Base-by-base conservation (phyloP, 2,329 filamentous ascomycete genomes). In the Talaromyces sp. region DNA sequence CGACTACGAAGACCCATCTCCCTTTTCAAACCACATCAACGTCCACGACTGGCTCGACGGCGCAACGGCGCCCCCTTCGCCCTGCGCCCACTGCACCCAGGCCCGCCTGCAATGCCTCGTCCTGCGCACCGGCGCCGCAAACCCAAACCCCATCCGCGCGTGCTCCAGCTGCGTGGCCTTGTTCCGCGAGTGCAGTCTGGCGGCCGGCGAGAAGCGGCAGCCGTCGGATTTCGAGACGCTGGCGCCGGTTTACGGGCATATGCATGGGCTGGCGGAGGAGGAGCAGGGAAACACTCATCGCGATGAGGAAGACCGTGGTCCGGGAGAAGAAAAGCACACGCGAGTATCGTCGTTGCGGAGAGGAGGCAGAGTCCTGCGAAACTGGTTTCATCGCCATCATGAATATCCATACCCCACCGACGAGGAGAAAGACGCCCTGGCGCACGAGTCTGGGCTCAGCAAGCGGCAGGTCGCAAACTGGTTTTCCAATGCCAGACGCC, bases 131-230 rank as follows among this genome's bases (percentile, higher is more conserved):
- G 77, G 77, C 0, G 46, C 71, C 0, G 79, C 73, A 26, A 82
- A 82, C 59, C 81, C 80, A 0, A 82, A 82, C 58, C 80, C 80
- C 1, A 70, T 78, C 55, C 71, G 70, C 6, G 75, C 80, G 0
- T 82, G 81, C 64, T 81, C 80, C 3, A 82, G 78, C 62, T 82
- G 81, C 59, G 81, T 80, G 4, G 80, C 80, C 0, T 69, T 82
- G 1, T 82, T 80, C 59, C 72, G 80, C 1, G 78, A 81, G 61
- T 83, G 81, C 65, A 82, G 81, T 56, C 70, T 82, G 5, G 75
- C 80, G 1, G 76, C 73, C 13, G 71, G 75, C 19, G 71, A 71
- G 41, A 83, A 83, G 63, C 75, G 80, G 9, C 70, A 75, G 1
- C 73, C 78, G 0, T 78, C 75, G 0, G 67, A 71, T 2, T 83